Base-by-base conservation (phyloP, 768 basidiomycete species). In the Rhizopogon vulgaris region DNA sequence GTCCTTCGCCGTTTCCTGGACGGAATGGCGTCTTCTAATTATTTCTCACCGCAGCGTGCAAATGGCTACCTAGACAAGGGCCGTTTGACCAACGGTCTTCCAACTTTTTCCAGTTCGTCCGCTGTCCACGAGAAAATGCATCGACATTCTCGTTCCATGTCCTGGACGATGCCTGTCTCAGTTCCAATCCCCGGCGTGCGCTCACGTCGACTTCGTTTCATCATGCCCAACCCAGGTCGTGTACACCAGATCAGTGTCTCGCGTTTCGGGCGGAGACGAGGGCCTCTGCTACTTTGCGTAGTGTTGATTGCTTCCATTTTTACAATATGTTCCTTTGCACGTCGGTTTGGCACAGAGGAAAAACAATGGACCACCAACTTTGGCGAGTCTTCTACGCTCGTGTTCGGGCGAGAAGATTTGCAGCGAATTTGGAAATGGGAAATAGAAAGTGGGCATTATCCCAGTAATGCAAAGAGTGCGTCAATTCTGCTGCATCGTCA, bases 371-470 rank as follows among this genome's bases (percentile, higher is more conserved):
- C 83, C 11, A 69, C 77, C 36, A 73, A 77, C 15, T 76, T 81
- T 42, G 75, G 75, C 38, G 82, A 85, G 41, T 74, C 82, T 14
- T 73, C 86, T 24, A 90, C 90, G 8, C 76, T 93, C 27, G 80
- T 93, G 34, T 92, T 80, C 62, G 74, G 75, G 52, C 76, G 84
- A 43, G 82, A 87, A 52, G 93, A 97, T 62, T 65, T 96, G 38
- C 89, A 87, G 61, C 78, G 85, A 52, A 90, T 99, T 68, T 98
- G 94, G 94, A 76, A 84, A 54, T 98, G 94, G 94, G 95, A 99
- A 70, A 79, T 98, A 52, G 73, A 82, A 30, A 90, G 90, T 56
- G 96, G 96, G 1, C 94, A 96, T 70, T 93, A 93, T 73, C 95
- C 95, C 8, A 94, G 90, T 69, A 77, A 80, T 49, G 77, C 80